Evolutionary conservation across 2,329 filamentous ascomycete genomes (phyloP), one percentile per base, ranked within the genome.

Genomic region (Alternaria sp.): DNA sequence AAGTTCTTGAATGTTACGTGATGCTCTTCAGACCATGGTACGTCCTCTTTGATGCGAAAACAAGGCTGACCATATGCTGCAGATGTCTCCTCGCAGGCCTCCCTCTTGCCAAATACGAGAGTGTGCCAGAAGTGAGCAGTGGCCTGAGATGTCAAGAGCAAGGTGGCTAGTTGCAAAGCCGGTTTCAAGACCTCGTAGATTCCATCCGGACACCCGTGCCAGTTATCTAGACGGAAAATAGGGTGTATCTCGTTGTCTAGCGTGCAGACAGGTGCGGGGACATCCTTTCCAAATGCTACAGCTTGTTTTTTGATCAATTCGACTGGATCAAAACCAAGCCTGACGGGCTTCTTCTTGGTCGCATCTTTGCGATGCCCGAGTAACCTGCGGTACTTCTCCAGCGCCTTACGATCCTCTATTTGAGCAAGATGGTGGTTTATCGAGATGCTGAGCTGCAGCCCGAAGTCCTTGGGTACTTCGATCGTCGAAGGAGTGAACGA

Each of bases 251-350:
- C 73, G 44, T 78, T 79, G 28, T 73, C 70, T n/a, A 81, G 71
- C 18, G 75, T 80, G 20, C 70, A 79, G 3, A 63, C 30, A 18
- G 65, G 68, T 20, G 70, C 61, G 3, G 64, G 44, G 8, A 64
- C 33, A 20, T 72, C 54, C 25, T 75, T 64, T 8, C 73, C 61
- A 47, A 80, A 77, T 6, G 71, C 72, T 10, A 81, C 74, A 37
- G 79, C 79, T 71, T 79, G 78, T 50, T 79, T 79, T 49, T 75
- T 79, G 55, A 81, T 79, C 46, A 81, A 59, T 21, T 81, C 78
- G 37, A 78, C 71, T 18, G 79, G 78, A 56, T 81, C 78, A 56
- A 81, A 81, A 0, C 79, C 79, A 37, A 79, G 72, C 43, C 72
- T 79, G 12, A 77, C 49, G 23, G 71, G 58, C 58, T 75, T 79